Base-by-base conservation (phyloP, 1,139 yeast species). In the Candida sanyaensis region DNA sequence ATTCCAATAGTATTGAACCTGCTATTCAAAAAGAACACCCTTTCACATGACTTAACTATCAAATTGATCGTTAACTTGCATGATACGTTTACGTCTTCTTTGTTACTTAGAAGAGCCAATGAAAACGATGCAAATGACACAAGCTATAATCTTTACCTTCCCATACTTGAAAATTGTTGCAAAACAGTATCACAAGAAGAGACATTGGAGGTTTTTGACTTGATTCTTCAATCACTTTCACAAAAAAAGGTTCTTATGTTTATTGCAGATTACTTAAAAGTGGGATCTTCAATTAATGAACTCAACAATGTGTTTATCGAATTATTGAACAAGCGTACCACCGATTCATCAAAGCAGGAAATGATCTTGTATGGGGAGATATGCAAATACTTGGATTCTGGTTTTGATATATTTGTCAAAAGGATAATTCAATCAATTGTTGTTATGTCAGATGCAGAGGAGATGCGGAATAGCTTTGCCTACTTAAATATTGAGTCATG, bases 381-480 rank as follows among this genome's bases (percentile, higher is more conserved):
- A 8, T 71, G 73, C 44, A 60, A 56, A 37, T 39, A 49, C 5
- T 47, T 65, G 6, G 50, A 57, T 5, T 44, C 44, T 4, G 64
- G 62, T 27, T 72, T 59, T 48, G 67, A 62, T 33, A 43, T 53
- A 0, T 62, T 71, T 44, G 70, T 68, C 7, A 74, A 73, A 47
- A 61, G 55, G 37, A 53, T 73, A 3, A 61, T 74, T 12, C 78
- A 73, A 52, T 60, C 66, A 13, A 57, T 73, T 21, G 75, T 73
- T 9, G 48, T 65, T 37, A 47, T 62, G 41, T 33, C 58, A 21
- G 63, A 65, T 32, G 54, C 61, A 3, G 67, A 62, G 2, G 70
- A 64, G n/a, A 63, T 70, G 44, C 63, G 59, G 11, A 50, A 49
- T 6, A 48, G 61, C 10, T 54, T 69, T 21, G 50, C 50, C 1